A percentile compares a stretch with the other conserved stretches of the same genome.
These are phyloP conservation scores for Periconia sp. DNA, from an alignment of 2,329 filamentous ascomycete species.

Conservation along the genomic window DNA sequence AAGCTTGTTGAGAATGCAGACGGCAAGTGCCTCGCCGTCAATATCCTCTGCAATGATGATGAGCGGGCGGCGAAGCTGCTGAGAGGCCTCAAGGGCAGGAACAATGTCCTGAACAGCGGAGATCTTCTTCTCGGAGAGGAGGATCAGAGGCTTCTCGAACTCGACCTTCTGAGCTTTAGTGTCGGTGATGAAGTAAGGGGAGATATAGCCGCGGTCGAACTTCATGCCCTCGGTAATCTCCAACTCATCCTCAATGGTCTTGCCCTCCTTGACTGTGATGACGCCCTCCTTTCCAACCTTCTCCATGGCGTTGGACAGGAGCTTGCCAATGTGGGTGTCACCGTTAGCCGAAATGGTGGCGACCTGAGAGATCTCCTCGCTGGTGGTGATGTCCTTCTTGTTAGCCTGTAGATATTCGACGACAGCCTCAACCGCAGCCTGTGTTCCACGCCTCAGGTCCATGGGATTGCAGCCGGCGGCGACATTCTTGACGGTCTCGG, in stretches of 20 bases:
- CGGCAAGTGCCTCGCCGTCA: conserved; percentile 95
- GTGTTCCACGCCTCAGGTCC: conserved; percentile 96
- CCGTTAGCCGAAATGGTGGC: conserved; percentile 98
- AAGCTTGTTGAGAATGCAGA: conserved; percentile 99
- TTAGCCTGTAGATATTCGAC: conserved; percentile 93
- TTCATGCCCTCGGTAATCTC: conserved; percentile 99
- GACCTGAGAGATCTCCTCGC: conserved; percentile 95
- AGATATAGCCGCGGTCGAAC: conserved; percentile 98
- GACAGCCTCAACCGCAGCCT: conserved; percentile 93
- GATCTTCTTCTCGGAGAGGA: conserved; percentile 99
- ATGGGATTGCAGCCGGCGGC: conserved; percentile 99
- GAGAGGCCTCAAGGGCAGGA: conserved; percentile 95
- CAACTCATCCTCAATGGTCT: conserved; percentile 96
- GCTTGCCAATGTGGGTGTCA: conserved; percentile 89
- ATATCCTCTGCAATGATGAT: conserved; percentile 99
- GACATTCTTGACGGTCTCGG: conserved; percentile 99
- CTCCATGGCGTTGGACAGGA: conserved; percentile 99
- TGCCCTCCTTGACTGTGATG: conserved; percentile 99
- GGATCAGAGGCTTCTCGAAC: conserved; percentile 98
- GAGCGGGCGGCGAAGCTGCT: conserved; percentile 90
- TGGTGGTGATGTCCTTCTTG: conserved; percentile 98
- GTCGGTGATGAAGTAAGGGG: conserved; percentile 99
- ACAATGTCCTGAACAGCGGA: conserved; percentile 99
- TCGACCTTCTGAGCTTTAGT: conserved; percentile 98
- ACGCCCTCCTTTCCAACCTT: conserved; percentile 99